These are phyloP conservation scores for Phlebopus sp. DNA, from an alignment of 1,284 basidiomycete species.

Conservation along the genomic window DNA sequence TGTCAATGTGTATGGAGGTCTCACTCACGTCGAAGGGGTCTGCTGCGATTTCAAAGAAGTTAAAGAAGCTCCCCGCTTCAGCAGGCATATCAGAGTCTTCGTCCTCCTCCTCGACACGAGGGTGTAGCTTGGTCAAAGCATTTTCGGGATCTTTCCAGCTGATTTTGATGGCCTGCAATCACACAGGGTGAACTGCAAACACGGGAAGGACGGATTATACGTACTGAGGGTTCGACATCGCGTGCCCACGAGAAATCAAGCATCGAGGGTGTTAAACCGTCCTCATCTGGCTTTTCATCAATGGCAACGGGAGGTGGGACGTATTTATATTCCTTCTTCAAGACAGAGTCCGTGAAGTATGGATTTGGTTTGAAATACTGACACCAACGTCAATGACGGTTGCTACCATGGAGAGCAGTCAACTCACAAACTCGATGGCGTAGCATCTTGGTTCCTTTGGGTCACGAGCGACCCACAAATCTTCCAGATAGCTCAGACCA, in stretches of 20 bases:
- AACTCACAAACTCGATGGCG: slow-evolving; percentile 76
- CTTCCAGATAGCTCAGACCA: slow-evolving; percentile 74
- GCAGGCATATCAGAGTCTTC: slow-evolving; percentile 51
- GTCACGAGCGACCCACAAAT: slow-evolving; percentile 75
- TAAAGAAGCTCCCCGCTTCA: slow-evolving; percentile 85
- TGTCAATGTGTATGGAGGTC: background rate
- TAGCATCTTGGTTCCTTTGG: slow-evolving; percentile 66
- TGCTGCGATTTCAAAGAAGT: slow-evolving; percentile 69
- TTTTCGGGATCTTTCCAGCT: slow-evolving; percentile 80
- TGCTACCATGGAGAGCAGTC: background rate
- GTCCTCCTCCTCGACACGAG: slow-evolving; percentile 57
- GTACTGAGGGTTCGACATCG: slow-evolving; percentile 63
- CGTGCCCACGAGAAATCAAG: slow-evolving; percentile 76
- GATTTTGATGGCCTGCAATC: slow-evolving; percentile 57
- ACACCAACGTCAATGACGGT: slow-evolving; percentile 8
- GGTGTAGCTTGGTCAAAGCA: slow-evolving; percentile 75
- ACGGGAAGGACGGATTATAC: slow-evolving; percentile 20
- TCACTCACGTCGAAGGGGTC: slow-evolving; percentile 67
- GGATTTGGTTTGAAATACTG: slow-evolving; percentile 83
- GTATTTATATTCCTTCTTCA: slow-evolving; percentile 80
- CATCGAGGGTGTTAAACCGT: slow-evolving; percentile 73
- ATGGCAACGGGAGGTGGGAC: slow-evolving; percentile 51
- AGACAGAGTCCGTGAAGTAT: slow-evolving; percentile 67
- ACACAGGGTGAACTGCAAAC: slow-evolving; percentile 2
- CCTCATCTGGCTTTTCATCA: slow-evolving; percentile 58